Evolutionary conservation across 768 basidiomycete genomes (phyloP).

Genomic region (Crassisporium funariophilum): DNA sequence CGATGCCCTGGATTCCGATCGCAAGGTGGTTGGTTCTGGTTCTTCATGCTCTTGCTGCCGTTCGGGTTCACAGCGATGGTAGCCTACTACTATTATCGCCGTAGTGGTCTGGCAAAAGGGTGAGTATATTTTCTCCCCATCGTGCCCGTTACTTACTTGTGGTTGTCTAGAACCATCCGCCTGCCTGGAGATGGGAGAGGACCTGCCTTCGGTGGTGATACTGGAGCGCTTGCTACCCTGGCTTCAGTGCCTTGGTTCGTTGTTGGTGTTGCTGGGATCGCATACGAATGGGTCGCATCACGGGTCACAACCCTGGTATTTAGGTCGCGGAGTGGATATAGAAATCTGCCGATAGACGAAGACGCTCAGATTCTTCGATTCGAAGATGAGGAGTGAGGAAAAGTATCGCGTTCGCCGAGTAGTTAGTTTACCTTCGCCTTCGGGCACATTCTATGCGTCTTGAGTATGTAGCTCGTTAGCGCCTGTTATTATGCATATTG

Average conservation of each 20-base stretch:
- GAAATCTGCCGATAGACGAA: conserved; percentile 81
- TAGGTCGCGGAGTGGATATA: conserved; percentile 63
- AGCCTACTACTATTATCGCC: conserved; percentile 81
- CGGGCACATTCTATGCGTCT: background rate
- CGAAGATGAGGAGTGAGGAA: conserved; percentile 66
- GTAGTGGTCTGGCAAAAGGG: conserved; percentile 76
- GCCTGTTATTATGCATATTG: background rate
- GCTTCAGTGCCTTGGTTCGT: conserved; percentile 92
- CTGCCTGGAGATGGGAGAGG: conserved; percentile 59
- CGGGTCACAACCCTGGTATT: conserved; percentile 45
- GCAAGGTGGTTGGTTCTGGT: conserved; percentile 84
- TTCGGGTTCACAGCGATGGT: conserved; percentile 75
- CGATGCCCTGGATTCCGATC: conserved; percentile 80
- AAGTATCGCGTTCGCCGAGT: too few relatives aligned
- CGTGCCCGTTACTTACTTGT: conserved; percentile 6
- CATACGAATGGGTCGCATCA: conserved; percentile 64
- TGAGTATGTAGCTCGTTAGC: background rate
- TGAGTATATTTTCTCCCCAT: conserved; percentile 37
- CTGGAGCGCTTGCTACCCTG: conserved; percentile 61
- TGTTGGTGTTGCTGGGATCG: conserved; percentile 74
- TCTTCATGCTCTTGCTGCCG: conserved; percentile 72
- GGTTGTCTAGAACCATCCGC: conserved; percentile 65
- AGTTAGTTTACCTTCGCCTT: too few relatives aligned
- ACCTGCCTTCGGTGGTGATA: conserved; percentile 35
- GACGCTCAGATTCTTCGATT: conserved; percentile 86